Evolutionary conservation across 176 grass and related monocot species (phyloP), one percentile per base, ranked within the genome.

Genomic region (barley (Hordeum vulgare)): DNA sequence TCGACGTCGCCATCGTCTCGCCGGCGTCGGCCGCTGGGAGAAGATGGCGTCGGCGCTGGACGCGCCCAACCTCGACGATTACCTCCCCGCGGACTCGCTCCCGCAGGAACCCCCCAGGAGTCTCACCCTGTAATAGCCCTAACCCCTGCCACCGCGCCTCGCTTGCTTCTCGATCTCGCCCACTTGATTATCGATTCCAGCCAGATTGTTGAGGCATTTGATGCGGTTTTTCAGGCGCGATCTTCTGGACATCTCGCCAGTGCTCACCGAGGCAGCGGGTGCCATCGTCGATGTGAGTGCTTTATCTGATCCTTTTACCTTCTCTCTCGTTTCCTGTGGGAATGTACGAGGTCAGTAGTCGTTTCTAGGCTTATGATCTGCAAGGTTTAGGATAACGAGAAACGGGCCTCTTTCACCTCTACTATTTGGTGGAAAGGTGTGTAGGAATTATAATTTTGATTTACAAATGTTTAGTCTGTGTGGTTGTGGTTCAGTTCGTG

Each of bases 181-280:
- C 51, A 18, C 0, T 56, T 56, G 51, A 21, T 56, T 56, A 21
- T 56, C 18, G 51, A 56, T 56, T 83, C 25, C 4, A 61, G 51
- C 14, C 17, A 71, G 67, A 33, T 69, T 85, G 42, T 6, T 29
- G 10, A 80, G 59, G 68, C 6, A 5, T 66, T 41, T 33, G 11
- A 12, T 23, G 5, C 23, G 27, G 29, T 56, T 63, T 26, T 70
- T 81, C 84, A 99, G 96, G 91, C 92, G 89, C 64, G 96, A 99
- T 86, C 81, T 99, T 88, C 88, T 99, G 39, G 96, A 99, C 84
- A 99, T 99, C 76, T 99, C 96, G 54, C 93, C 91, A 1, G 94
- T 94, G 64, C 86, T 99, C 51, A 96, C 87, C 8, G 96, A 99
- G 86, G 93, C 96, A 1, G 93, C 96, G 7, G 96, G 96, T 7